Evolutionary conservation across 176 grass and related monocot genomes (phyloP), one percentile per base, ranked within the genome.

Genomic region (Canna indica): DNA sequence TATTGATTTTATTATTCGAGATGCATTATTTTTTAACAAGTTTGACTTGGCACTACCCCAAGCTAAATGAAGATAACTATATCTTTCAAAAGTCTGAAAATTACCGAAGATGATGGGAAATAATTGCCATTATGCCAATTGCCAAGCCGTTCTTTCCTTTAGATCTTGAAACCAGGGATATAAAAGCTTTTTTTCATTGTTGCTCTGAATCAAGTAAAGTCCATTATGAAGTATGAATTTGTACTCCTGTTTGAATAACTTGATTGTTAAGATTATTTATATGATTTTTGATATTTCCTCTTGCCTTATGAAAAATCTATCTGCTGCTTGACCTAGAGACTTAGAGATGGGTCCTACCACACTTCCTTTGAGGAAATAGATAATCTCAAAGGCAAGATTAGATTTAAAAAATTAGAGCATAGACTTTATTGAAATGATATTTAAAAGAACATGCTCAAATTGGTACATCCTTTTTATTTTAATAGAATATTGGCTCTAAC

Each of bases 1-100:
- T n/a, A 16, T 15, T 36, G 70, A 57, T 27, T 8, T 67, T 81
- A 34, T 22, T 84, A 22, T 47, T 27, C 50, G 16, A 68, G 1
- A 18, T 59, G 36, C 38, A 36, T 47, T 39, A 14, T 78, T 57
- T 3, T 25, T 42, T 42, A 15, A 64, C 13, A 75, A 48, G 1
- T 69, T 42, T 69, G 25, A 30, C 64, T 32, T 30, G 13, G 24
- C 31, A 30, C 15, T 16, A 61, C 10, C 29, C n/a, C n/a, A n/a
- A n/a, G n/a, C n/a, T n/a, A n/a, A n/a, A n/a, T n/a, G n/a, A n/a
- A n/a, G n/a, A n/a, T n/a, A n/a, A n/a, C n/a, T n/a, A n/a, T n/a
- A n/a, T n/a, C n/a, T n/a, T n/a, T n/a, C n/a, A n/a, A n/a, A 14
- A 4, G 29, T 14, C 27, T 32, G 12, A 14, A 61, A 31, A 60